Evolutionary conservation across 768 basidiomycete species (phyloP), one percentile per base, ranked within the genome.

Genomic region (Suillus decipiens): DNA sequence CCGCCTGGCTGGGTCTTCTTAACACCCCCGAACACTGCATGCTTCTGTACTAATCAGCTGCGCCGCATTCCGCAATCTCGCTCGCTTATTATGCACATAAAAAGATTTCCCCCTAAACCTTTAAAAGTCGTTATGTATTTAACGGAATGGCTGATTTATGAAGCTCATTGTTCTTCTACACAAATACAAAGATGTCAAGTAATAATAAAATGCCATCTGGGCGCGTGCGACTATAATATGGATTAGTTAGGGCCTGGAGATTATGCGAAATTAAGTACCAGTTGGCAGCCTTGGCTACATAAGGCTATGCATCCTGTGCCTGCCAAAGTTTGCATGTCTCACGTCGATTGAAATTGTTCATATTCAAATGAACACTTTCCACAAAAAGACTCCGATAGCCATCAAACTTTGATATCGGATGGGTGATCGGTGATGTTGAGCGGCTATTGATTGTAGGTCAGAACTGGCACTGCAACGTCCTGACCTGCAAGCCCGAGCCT

Each of bases 221-320:
- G 34, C 50, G 33, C 28, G 50, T 51, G 50, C 28, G 28, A 53
- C 51, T 53, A 53, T 19, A 33, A 53, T 19, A 33, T 34, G 50
- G 50, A 19, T 31, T 31, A 31, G 17, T 51, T 28, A 19, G 31
- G 33, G n/a, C 51, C 51, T 53, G 51, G 51, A 53, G 51, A 53
- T 53, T 53, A 19, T 34, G 19, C 31, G 31, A 53, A 53, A 34
- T 53, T 33, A 19, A 28, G 33, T 11, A 33, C 10, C 11, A 53
- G 51, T 53, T 53, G 31, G 33, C 51, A 48, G 48, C 48, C 28
- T 28, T 28, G 48, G 48, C 28, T 51, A 51, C 28, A 51, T 51
- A 51, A 31, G 50, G 50, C 50, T 34, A 53, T 31, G 19, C 19
- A 33, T 33, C 31, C 19, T 39, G 50, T 53, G 51, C 51, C 51